A percentile compares a stretch with the other conserved stretches of the same genome.
These are phyloP conservation scores for Vitis rupestris DNA, from an alignment of 164 flowering plant species.

Conservation along the genomic window DNA sequence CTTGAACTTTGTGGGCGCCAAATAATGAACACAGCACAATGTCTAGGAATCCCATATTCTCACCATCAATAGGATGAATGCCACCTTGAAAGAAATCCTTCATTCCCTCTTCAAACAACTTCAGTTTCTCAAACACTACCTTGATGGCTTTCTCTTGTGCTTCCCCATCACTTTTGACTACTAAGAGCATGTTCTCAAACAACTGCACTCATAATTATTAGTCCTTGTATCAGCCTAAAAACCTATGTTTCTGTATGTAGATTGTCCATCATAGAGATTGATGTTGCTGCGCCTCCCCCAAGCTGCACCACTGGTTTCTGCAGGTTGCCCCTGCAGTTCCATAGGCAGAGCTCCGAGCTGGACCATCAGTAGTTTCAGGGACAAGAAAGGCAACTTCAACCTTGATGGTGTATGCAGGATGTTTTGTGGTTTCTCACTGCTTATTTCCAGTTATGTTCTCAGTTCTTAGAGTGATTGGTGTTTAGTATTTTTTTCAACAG, in stretches of 20 bases:
- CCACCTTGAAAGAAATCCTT: constrained; percentile 7
- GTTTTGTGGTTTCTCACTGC: too few relatives aligned
- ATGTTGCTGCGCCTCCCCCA: too few relatives aligned
- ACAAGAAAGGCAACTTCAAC: too few relatives aligned
- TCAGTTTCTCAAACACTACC: constrained; percentile 19
- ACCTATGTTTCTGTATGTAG: not conserved
- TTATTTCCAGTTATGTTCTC: too few relatives aligned
- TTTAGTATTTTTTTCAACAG: too few relatives aligned
- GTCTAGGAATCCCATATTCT: constrained; percentile 13
- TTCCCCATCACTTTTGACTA: constrained; percentile 20
- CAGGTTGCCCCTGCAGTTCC: too few relatives aligned
- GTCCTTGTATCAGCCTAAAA: not conserved
- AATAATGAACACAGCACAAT: constrained; percentile 10
- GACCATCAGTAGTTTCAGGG: too few relatives aligned
- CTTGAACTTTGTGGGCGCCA: constrained; percentile 13
- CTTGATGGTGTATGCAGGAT: too few relatives aligned
- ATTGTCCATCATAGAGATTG: not conserved
- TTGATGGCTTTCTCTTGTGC: constrained; percentile 22
- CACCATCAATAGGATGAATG: not conserved
- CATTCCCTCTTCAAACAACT: constrained; percentile 22
- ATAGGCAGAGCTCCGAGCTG: too few relatives aligned
- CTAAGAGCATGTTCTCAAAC: constrained; percentile 1
- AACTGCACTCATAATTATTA: constrained; percentile 15
- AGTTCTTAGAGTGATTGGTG: too few relatives aligned
- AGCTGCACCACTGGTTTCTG: too few relatives aligned